Base-by-base conservation (phyloP, 768 basidiomycete species). In the Zangia roseola region DNA sequence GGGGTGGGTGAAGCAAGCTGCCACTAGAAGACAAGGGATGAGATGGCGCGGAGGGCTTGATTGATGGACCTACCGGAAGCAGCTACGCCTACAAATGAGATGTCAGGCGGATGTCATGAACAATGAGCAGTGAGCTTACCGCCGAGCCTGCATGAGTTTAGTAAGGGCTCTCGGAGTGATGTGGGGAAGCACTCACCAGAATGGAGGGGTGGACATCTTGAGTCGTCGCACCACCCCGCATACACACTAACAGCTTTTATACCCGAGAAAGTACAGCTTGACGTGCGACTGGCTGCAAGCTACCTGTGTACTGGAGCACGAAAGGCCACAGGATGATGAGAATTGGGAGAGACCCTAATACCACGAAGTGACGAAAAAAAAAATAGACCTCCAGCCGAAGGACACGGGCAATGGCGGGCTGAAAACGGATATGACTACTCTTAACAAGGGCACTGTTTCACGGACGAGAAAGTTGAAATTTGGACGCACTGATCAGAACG, bases 1-100 rank as follows among this genome's bases (percentile, higher is more conserved):
- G 33, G 90, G 90, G 71, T 92, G 90, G 0, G 89, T 92, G 61
- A 80, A 84, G 45, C 77, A 81, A 24, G 89, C 85, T 34, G 90
- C 89, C 81, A 91, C 88, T 88, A 52, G 39, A 56, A 48, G 25
- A 49, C 40, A 17, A 31, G 47, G 38, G 26, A 25, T 55, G 26
- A 56, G 46, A 8, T 50, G 42, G 19, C 10, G 16, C 12, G 21
- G 13, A 20, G 20, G 25, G 9, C 24, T 12, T 36, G 17, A 17
- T 21, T n/a, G 19, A n/a, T 9, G 43, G 24, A 74, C 80, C 21
- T 62, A 84, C 83, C 77, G 37, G 82, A 82, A 28, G 83, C 83
- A 24, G 80, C 82, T 40, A 84, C 73, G 36, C 83, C 83, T 84
- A 48, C 40, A 24, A 53, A 26, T 53, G 51, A 48, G 56, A 6